These are phyloP conservation scores for Trichoderma sp. DNA, from an alignment of 2,329 filamentous ascomycete genomes.

Conservation along the genomic window DNA sequence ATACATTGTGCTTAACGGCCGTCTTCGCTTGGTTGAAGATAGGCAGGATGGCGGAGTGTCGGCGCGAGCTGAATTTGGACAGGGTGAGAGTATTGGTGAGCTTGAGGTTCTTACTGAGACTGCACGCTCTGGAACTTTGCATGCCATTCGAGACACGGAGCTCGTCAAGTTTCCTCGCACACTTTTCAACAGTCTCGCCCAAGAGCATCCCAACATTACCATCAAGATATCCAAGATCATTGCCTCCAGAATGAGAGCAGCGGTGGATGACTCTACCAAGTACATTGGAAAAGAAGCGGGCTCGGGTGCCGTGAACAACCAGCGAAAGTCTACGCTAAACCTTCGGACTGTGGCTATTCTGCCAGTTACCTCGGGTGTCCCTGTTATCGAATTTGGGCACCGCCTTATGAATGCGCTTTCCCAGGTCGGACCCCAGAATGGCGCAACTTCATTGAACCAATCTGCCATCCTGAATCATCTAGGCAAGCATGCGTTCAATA, in stretches of 20 bases:
- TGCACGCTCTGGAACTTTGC: conserved; percentile 83
- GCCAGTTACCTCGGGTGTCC: conserved; percentile 87
- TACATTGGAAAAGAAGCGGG: conserved; percentile 67
- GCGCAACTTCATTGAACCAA: conserved; percentile 90
- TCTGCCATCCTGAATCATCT: conserved; percentile 92
- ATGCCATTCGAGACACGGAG: conserved; percentile 96
- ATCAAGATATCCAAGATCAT: conserved; percentile 99
- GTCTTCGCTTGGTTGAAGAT: conserved; percentile 82
- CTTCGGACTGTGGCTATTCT: conserved; percentile 90
- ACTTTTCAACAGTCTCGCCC: conserved; percentile 94
- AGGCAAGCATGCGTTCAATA: conserved; percentile 93
- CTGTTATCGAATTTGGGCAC: conserved; percentile 93
- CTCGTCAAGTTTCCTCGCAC: conserved; percentile 94
- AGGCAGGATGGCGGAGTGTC: conserved; percentile 79
- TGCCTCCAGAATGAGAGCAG: conserved; percentile 86
- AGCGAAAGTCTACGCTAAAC: conserved; percentile 85
- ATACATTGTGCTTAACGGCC: conserved; percentile 94
- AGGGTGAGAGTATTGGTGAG: conserved; percentile 96
- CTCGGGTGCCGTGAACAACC: conserved; percentile 55
- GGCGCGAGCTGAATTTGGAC: conserved; percentile 89
- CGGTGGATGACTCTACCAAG: conserved; percentile 79
- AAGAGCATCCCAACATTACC: conserved; percentile 96
- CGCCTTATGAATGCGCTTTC: conserved; percentile 83
- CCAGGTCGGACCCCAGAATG: conserved; percentile 87
- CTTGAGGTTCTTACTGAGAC: conserved; percentile 97